Evolutionary conservation across 2,329 filamentous ascomycete species (phyloP), one percentile per base, ranked within the genome.

Genomic region (Exophiala dermatitidis): DNA sequence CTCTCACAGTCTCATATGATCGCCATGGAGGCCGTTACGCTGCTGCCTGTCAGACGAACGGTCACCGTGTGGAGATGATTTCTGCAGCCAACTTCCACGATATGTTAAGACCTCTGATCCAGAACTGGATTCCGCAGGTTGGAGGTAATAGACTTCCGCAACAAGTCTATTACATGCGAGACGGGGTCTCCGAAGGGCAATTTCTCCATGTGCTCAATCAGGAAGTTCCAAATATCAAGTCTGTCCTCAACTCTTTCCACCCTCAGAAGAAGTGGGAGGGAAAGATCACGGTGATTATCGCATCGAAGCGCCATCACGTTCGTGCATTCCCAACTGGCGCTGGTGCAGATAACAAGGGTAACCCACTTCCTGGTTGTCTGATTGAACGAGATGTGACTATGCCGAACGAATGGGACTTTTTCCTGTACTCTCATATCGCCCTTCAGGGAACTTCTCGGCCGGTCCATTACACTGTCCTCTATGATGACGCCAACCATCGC

Each of bases 371-470:
- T 0, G 94, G 93, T 2, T 95, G 88, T 0, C 67, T 98, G 0
- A 84, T 98, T 3, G 91, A 97, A 69, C 78, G 77, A 33, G 91
- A 95, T 54, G 84, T 94, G n/a, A 96, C 90, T 0, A 88, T 91
- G 64, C 89, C 93, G 0, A 88, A 86, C 65, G 87, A 95, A 67
- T 94, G 86, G 67, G 93, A 97, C 66, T 95, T 95, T 65, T 91
- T 85, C 61, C 70, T 87, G 7, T 81, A 78, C 64, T 77, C 83
- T 0, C 85, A 88, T 61, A 76, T 80, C 8, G 93, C 93, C 0
- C 90, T 98, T 60, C 93, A 98, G 71, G 93, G 93, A 28, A 98
- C 93, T 0, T 86, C 93, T 12, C 83, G 93, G 1, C 93, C 93
- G 0, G 89, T 94, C 0, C 89, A 95, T 64, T 98, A 98, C 69